A percentile compares a stretch with the other conserved stretches of the same genome.
Evolutionary conservation across 371 early-diverging fungal species (phyloP).

Genomic region (Paraphysoderma sedebokerense): DNA sequence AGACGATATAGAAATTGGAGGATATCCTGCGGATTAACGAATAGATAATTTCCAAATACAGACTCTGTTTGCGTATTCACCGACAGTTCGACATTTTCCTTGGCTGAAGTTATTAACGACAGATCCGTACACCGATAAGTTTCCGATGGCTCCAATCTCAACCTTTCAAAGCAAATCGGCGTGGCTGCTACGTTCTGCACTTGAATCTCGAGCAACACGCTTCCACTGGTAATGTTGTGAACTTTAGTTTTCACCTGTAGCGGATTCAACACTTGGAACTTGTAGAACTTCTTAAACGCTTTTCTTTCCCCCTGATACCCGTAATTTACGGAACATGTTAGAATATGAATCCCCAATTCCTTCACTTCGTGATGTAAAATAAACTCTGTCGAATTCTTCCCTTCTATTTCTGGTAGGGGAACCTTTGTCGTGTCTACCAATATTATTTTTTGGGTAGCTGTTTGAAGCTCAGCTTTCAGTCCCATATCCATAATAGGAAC

Average conservation of each 20-base stretch:
- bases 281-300: constrained; percentile 32
- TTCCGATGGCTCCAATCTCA: constrained; percentile 25
- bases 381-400: constrained; percentile 14
- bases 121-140: too few relatives aligned
- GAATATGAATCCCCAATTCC: constrained; percentile 34
- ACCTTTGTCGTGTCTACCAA: constrained; percentile 16
- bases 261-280: constrained; percentile 37
- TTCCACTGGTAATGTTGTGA: constrained; percentile 15
- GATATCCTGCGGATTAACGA: too few relatives aligned
- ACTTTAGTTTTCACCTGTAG: constrained; percentile 33
- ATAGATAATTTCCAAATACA: too few relatives aligned
- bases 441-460: constrained; percentile 20
- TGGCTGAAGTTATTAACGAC: too few relatives aligned
- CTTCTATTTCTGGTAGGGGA: neutral
- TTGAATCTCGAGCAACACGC: constrained; percentile 30
- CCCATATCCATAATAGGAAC: constrained; percentile 11
- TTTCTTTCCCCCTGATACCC: constrained; percentile 4
- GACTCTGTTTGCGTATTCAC: too few relatives aligned
- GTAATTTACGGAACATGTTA: constrained; percentile 2
- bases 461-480: constrained; percentile 32
- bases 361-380: constrained; percentile 29
- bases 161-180: constrained; percentile 20
- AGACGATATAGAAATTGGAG: too few relatives aligned
- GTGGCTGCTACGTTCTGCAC: constrained; percentile 19
- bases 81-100: too few relatives aligned